These are phyloP conservation scores for Monotropa hypopitys DNA, from an alignment of 179 eudicot species.

Conservation along the genomic window DNA sequence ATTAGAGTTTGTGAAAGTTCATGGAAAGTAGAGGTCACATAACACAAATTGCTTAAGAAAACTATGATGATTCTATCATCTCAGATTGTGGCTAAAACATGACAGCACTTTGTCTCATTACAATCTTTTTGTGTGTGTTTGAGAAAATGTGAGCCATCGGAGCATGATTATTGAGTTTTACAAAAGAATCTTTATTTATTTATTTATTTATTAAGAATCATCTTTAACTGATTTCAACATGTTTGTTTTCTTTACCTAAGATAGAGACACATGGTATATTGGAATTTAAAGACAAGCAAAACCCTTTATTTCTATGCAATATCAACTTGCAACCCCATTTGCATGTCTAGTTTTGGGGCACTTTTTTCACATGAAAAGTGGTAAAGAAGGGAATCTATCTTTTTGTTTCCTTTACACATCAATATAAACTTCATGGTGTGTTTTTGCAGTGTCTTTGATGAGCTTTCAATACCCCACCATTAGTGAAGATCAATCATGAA, in stretches of 20 bases:
- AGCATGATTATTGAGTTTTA: background rate
- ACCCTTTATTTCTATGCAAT: background rate
- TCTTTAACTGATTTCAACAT: background rate
- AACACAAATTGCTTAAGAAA: slow-evolving; percentile 13
- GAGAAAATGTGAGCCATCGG: background rate
- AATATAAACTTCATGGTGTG: too few species aligned
- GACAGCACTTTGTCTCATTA: background rate
- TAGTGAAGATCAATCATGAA: too few species aligned
- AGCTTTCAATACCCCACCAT: too few species aligned
- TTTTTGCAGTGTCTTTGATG: too few species aligned
- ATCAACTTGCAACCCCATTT: slow-evolving; percentile 9
- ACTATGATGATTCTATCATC: background rate
- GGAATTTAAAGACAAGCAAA: slow-evolving; percentile 2
- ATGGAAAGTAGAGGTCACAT: slow-evolving; percentile 10
- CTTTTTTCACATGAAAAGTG: slow-evolving; percentile 14
- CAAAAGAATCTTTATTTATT: too few species aligned
- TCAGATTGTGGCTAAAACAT: slow-evolving; percentile 11
- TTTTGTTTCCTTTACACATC: background rate
- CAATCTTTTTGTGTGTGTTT: background rate
- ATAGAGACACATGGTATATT: background rate
- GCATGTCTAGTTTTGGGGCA: background rate
- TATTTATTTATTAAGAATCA: too few species aligned
- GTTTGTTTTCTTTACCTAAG: slow-evolving; percentile 9
- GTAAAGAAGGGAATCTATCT: background rate
- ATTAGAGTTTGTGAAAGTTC: too few species aligned